Conservation (phyloP, 2,329 filamentous ascomycete species). For the Xylariaceae sp. region DNA sequence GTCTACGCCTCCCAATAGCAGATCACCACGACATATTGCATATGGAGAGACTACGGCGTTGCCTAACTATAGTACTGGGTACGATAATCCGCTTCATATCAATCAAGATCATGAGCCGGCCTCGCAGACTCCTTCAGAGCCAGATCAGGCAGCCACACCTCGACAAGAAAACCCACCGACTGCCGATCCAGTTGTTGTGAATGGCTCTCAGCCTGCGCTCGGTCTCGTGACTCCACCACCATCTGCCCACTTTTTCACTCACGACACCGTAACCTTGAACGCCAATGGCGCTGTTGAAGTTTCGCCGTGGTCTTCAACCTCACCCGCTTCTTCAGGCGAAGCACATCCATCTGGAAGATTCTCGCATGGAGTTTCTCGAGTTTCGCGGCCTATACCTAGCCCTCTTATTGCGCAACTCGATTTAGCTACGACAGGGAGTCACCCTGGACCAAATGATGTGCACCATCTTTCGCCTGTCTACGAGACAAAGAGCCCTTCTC, state of each 20-base stretch:
- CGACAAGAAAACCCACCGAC: constrained; percentile 25
- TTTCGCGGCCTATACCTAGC: constrained; percentile 42
- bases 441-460: constrained; percentile 39
- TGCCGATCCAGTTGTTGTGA: constrained; percentile 49
- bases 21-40: constrained; percentile 26
- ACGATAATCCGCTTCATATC: constrained; percentile 38
- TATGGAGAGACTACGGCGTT: constrained; percentile 23
- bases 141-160: constrained; percentile 18
- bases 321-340: neutral
- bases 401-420: constrained; percentile 53
- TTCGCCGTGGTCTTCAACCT: constrained; percentile 19
- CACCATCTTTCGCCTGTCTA: constrained; percentile 68
- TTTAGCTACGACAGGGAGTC: constrained; percentile 48
- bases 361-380: constrained; percentile 19
- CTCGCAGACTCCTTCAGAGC: constrained; percentile 18
- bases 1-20: constrained; percentile 27
- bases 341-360: constrained; percentile 1
- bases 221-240: constrained; percentile 10
- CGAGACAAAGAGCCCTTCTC: constrained; percentile 68
- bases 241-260: constrained; percentile 22
- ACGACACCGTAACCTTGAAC: constrained; percentile 29
- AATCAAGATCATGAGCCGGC: constrained; percentile 30
- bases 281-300: constrained; percentile 16
- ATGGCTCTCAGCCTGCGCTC: constrained; percentile 23
- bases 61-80: constrained; percentile 28